phyloP scores from a whole-genome alignment of 768 basidiomycete genomes.

The Podaxis sp. region DNA sequence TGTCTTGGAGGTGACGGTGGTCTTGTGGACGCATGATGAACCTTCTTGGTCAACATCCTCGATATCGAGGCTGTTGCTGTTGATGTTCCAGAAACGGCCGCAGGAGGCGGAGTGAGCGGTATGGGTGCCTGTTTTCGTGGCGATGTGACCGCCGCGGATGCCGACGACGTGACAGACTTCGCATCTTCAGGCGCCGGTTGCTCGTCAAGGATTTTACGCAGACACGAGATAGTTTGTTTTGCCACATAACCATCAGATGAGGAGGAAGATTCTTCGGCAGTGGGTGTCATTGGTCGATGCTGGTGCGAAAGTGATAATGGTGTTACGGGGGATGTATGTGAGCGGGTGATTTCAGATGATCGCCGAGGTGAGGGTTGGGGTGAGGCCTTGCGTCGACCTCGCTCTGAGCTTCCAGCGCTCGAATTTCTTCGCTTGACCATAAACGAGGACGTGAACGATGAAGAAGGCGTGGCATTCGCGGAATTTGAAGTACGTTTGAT shows the following conservation, averaged over 20 bases:
- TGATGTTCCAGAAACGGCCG: slow-evolving; percentile 57
- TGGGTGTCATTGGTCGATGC: slow-evolving; percentile 48
- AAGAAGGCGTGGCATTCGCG: slow-evolving; percentile 32
- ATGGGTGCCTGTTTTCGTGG: slow-evolving; percentile 30
- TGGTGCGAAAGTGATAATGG: slow-evolving; percentile 9
- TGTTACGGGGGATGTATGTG: background rate
- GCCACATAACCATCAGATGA: slow-evolving; percentile 54
- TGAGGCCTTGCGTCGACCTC: slow-evolving; percentile 2
- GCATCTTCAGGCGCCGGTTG: slow-evolving; percentile 34
- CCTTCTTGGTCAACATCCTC: slow-evolving; percentile 65
- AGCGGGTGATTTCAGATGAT: background rate
- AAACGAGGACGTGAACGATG: slow-evolving; percentile 29
- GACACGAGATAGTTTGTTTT: slow-evolving; percentile 60
- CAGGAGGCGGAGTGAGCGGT: slow-evolving; percentile 51
- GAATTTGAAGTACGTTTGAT: slow-evolving; percentile 23
- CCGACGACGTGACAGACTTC: slow-evolving; percentile 6
- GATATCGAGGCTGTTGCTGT: slow-evolving; percentile 78
- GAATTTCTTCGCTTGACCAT: slow-evolving; percentile 12
- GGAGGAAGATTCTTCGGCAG: slow-evolving; percentile 58
- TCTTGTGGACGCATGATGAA: slow-evolving; percentile 58
- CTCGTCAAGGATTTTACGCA: slow-evolving; percentile 69
- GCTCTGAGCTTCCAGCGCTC: slow-evolving; percentile 8
- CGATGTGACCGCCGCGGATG: background rate
- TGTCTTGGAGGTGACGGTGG: slow-evolving; percentile 57
- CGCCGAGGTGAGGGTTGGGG: slow-evolving; percentile 5